Percentiles rank a stretch among this genome's conserved stretches.
Conservation (phyloP, 345 rosid species). For the Arabis hirsuta region DNA sequence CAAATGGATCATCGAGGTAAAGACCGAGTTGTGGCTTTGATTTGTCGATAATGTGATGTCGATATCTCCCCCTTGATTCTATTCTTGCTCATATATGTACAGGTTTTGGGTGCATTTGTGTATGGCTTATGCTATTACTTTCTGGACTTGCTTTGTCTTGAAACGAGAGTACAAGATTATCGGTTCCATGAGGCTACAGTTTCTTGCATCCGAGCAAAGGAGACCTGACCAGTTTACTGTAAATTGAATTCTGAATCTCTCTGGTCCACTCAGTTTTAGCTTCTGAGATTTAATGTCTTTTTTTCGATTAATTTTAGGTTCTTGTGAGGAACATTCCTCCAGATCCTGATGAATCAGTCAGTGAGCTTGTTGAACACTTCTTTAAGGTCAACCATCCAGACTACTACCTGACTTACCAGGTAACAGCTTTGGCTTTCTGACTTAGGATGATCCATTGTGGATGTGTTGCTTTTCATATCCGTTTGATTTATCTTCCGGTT, state of each 20-base stretch:
- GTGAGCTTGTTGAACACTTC: conserved; percentile 86
- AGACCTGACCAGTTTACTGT: conserved; percentile 93
- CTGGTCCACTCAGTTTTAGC: not conserved
- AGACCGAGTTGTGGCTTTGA: conserved; percentile 10
- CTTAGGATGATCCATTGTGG: not conserved
- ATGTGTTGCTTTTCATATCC: not conserved
- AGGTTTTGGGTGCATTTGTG: conserved; percentile 94
- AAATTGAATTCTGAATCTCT: not conserved
- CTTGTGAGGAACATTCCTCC: conserved; percentile 88
- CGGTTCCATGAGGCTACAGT: conserved; percentile 82
- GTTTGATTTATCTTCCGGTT: conserved; percentile 9
- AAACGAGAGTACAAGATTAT: conserved; percentile 76
- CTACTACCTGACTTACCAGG: conserved; percentile 85
- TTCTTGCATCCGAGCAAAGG: conserved; percentile 80
- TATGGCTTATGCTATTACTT: conserved; percentile 86
- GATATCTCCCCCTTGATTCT: not conserved
- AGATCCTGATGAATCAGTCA: conserved; percentile 86
- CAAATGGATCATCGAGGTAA: conserved; percentile 75
- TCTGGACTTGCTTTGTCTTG: conserved; percentile 88
- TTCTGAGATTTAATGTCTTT: not conserved
- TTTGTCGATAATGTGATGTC: conserved; percentile 2
- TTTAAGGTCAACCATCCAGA: conserved; percentile 92
- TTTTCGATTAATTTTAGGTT: conserved; percentile 54
- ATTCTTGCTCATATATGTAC: conserved; percentile 18
- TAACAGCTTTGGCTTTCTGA: conserved; percentile 38